phyloP scores from a whole-genome alignment of 441 rosid genomes.

The Pelargonium cotyledonis region DNA sequence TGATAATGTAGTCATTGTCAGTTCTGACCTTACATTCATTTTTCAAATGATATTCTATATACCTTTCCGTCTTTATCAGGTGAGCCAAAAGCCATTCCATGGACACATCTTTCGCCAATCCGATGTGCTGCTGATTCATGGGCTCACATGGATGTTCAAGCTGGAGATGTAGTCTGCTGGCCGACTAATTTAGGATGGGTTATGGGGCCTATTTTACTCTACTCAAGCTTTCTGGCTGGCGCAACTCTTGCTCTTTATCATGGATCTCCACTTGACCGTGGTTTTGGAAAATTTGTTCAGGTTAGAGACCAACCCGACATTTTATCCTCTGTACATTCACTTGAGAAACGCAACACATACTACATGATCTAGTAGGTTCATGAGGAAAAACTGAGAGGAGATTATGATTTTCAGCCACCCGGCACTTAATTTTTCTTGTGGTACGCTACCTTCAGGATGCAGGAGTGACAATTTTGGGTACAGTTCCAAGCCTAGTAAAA shows the following conservation, averaged over 20 bases:
- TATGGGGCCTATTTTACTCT: constrained; percentile 65
- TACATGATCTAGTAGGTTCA: background rate
- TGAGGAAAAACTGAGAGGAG: background rate
- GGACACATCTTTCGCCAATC: constrained; percentile 81
- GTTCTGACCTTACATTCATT: background rate
- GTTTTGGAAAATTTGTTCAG: constrained; percentile 86
- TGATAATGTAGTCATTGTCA: background rate
- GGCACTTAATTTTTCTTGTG: constrained; percentile 7
- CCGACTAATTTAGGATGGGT: constrained; percentile 97
- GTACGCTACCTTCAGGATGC: constrained; percentile 52
- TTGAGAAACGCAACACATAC: background rate
- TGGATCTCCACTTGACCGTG: constrained; percentile 79
- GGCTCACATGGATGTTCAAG: constrained; percentile 52
- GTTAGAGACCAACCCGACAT: constrained; percentile 21
- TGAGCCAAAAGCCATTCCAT: constrained; percentile 85
- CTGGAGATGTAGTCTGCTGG: constrained; percentile 65
- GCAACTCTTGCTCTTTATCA: constrained; percentile 75
- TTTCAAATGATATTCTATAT: constrained; percentile 11
- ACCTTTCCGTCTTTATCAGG: constrained; percentile 34
- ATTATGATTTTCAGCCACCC: constrained; percentile 26
- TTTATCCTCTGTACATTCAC: background rate
- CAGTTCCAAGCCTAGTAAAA: constrained; percentile 84
- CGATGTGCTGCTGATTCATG: constrained; percentile 58
- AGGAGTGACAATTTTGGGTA: constrained; percentile 72
- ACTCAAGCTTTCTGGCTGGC: constrained; percentile 56